Conservation (phyloP, 1,139 yeast species). For the Zygosaccharomyces pseudobailii region DNA sequence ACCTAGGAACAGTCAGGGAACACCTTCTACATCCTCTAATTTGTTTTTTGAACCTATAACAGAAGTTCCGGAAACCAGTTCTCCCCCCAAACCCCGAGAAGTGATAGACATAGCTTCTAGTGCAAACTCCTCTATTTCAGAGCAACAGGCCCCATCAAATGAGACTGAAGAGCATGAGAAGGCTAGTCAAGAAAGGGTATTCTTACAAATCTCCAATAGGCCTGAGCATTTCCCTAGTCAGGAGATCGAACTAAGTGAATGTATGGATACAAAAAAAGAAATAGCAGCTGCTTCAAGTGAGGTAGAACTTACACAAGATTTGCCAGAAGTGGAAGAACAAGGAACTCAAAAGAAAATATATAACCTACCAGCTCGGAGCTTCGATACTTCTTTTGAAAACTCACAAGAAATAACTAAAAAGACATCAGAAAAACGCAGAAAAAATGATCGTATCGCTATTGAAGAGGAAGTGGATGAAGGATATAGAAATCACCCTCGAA, state of each 20-base stretch:
- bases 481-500: background rate
- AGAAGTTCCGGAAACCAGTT: slow-evolving; percentile 24
- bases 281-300: slow-evolving; percentile 24
- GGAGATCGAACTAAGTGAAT: background rate
- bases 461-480: slow-evolving; percentile 3
- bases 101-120: slow-evolving; percentile 3
- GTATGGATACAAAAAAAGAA: slow-evolving; percentile 5
- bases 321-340: slow-evolving; percentile 29
- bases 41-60: slow-evolving; percentile 9
- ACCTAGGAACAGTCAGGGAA: slow-evolving; percentile 4
- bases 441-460: background rate
- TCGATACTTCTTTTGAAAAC: background rate
- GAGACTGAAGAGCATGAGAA: background rate
- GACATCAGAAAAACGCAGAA: slow-evolving; percentile 1
- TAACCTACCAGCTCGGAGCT: background rate
- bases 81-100: slow-evolving; percentile 16
- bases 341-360: slow-evolving; percentile 3
- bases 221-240: slow-evolving; percentile 6
- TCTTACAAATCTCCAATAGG: slow-evolving; percentile 14
- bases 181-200: slow-evolving; percentile 8
- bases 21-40: slow-evolving; percentile 5
- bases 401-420: slow-evolving; percentile 1
- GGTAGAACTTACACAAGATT: slow-evolving; percentile 29
- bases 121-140: slow-evolving; percentile 4
- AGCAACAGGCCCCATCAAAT: background rate